A percentile compares a stretch with the other conserved stretches of the same genome.
Conservation (phyloP, 2,329 filamentous ascomycete species). For the Aspergillus floridensis region DNA sequence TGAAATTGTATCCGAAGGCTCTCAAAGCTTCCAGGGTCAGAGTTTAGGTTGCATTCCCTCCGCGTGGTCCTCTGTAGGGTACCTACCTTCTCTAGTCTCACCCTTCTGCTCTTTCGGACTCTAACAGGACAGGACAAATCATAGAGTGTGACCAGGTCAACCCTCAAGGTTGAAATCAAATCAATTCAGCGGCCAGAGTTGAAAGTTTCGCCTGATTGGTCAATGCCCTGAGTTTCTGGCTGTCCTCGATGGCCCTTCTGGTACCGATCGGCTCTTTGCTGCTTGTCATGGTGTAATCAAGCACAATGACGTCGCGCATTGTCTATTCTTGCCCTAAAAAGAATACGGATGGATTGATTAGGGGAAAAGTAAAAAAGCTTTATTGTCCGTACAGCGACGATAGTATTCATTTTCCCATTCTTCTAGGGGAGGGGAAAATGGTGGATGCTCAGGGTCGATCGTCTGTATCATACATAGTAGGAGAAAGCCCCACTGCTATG, state of each 20-base stretch:
- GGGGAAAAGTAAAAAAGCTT: not conserved
- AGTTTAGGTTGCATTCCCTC: conserved; percentile 13
- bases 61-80: conserved; percentile 7
- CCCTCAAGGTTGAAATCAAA: not conserved
- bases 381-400: conserved; percentile 9
- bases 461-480: not conserved
- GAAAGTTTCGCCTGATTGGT: not conserved
- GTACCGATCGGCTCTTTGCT: conserved; percentile 1
- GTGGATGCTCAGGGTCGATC: conserved; percentile 5
- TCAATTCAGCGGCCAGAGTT: not conserved
- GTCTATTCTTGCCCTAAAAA: not conserved
- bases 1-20: not conserved
- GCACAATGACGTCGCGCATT: conserved; percentile 21
- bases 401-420: not conserved
- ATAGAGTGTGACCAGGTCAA: not conserved
- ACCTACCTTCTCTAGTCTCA: not conserved
- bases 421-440: not conserved
- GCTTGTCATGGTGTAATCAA: conserved; percentile 10
- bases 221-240: not conserved
- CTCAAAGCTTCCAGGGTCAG: conserved; percentile 1
- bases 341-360: not conserved
- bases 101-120: not conserved
- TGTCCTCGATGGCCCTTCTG: not conserved
- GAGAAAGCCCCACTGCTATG: conserved; percentile 1
- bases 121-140: not conserved